phyloP scores from a whole-genome alignment of 495 filamentous ascomycete species.

The Daldinia loculata region DNA sequence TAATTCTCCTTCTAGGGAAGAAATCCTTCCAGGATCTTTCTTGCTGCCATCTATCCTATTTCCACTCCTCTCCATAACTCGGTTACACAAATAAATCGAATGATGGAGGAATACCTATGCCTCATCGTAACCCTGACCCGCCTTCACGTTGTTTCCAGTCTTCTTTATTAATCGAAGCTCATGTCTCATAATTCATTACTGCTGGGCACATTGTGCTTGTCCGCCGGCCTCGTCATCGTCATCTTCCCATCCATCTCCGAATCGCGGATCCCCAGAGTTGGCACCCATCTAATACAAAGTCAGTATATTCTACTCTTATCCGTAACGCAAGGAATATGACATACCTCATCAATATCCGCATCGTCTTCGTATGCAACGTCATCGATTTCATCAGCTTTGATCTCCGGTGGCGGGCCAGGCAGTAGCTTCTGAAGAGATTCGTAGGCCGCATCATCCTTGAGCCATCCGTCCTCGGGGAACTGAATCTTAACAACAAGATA shows the following conservation, averaged over 20 bases:
- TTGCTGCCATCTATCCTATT: background rate
- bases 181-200: slow-evolving; percentile 64
- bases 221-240: slow-evolving; percentile 70
- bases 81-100: background rate
- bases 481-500: slow-evolving; percentile 86
- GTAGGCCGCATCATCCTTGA: slow-evolving; percentile 70
- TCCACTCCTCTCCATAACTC: slow-evolving; percentile 8
- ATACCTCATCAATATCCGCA: slow-evolving; percentile 80
- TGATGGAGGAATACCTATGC: background rate
- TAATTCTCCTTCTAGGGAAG: slow-evolving; percentile 2
- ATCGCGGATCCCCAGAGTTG: slow-evolving; percentile 70
- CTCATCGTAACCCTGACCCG: slow-evolving; percentile 15
- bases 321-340: slow-evolving; percentile 38
- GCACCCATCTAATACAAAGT: slow-evolving; percentile 62
- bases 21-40: background rate
- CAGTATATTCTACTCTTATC: slow-evolving; percentile 34
- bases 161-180: slow-evolving; percentile 32
- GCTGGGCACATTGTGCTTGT: slow-evolving; percentile 80
- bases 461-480: slow-evolving; percentile 89
- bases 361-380: slow-evolving; percentile 87
- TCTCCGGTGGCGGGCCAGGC: slow-evolving; percentile 65
- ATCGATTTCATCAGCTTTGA: slow-evolving; percentile 77
- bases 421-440: slow-evolving; percentile 76
- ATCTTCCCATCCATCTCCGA: slow-evolving; percentile 79
- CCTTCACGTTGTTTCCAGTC: slow-evolving; percentile 17